Evolutionary conservation across 768 basidiomycete species (phyloP).

Genomic region (Ramaria rubella): DNA sequence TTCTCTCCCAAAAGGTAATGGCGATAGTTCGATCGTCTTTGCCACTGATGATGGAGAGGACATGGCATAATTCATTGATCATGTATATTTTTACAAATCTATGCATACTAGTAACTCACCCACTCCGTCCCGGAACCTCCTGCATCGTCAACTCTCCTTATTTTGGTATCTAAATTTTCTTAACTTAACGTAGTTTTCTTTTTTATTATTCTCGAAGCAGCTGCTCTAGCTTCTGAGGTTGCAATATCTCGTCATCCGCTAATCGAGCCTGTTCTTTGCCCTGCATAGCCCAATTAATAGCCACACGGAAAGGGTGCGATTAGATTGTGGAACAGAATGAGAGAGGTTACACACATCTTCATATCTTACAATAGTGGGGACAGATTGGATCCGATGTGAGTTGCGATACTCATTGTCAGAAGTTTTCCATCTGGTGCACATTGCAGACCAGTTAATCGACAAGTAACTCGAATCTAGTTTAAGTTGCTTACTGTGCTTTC

Average conservation of each 20-base stretch:
- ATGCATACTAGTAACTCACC: neutral
- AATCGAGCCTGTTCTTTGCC: conserved; percentile 1
- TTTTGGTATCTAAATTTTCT: neutral
- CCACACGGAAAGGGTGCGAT: neutral
- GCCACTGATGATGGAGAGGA: neutral
- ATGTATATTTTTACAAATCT: neutral
- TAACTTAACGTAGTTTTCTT: neutral
- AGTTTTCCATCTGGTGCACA: conserved; percentile 1
- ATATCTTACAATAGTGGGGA: conserved; percentile 2
- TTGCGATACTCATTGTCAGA: neutral
- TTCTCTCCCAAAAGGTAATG: neutral
- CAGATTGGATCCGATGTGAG: neutral
- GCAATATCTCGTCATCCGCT: neutral
- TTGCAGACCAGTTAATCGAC: neutral
- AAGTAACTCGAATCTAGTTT: neutral
- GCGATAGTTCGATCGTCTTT: neutral
- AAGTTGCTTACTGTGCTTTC: neutral
- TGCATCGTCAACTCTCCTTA: neutral
- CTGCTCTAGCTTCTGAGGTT: neutral
- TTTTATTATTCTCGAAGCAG: neutral
- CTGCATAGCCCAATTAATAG: neutral
- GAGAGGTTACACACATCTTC: neutral
- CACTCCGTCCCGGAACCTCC: no score
- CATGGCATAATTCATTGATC: neutral
- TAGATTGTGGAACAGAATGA: neutral